These are phyloP conservation scores for Mycena latifolia DNA, from an alignment of 768 basidiomycete species.

Conservation along the genomic window DNA sequence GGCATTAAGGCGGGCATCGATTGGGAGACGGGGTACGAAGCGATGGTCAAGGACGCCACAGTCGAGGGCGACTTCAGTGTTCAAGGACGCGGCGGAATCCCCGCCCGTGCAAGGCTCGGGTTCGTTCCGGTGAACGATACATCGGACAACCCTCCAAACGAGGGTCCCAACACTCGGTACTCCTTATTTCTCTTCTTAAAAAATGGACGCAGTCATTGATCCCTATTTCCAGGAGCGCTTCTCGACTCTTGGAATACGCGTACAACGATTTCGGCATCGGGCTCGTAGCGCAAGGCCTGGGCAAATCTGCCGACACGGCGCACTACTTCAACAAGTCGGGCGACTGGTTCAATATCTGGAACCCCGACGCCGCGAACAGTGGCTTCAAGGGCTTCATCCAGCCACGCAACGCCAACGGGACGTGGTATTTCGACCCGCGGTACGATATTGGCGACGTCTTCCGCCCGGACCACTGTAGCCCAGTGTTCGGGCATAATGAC, in stretches of 20 bases:
- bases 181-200: no score
- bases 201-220: no score
- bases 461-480: slow-evolving; percentile 35
- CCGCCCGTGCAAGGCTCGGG: slow-evolving; percentile 11
- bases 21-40: slow-evolving; percentile 40
- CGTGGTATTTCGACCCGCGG: slow-evolving; percentile 35
- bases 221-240: slow-evolving; percentile 27
- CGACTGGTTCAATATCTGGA: slow-evolving; percentile 38
- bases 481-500: slow-evolving; percentile 30
- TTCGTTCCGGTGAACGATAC: slow-evolving; percentile 32
- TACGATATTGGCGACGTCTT: slow-evolving; percentile 30
- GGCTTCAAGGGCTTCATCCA: slow-evolving; percentile 35
- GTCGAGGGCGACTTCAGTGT: slow-evolving; percentile 31
- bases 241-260: slow-evolving; percentile 33
- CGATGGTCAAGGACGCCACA: slow-evolving; percentile 39
- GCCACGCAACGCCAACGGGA: slow-evolving; percentile 29
- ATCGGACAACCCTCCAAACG: slow-evolving; percentile 29
- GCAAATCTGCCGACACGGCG: slow-evolving; percentile 16
- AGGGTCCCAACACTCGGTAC: slow-evolving; percentile 27
- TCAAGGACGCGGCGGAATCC: slow-evolving; percentile 31
- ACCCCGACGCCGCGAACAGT: slow-evolving; percentile 28
- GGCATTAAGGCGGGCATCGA: slow-evolving; percentile 41
- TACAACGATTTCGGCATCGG: slow-evolving; percentile 37
- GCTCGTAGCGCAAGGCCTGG: slow-evolving; percentile 31
- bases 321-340: slow-evolving; percentile 31